A percentile compares a stretch with the other conserved stretches of the same genome.
Evolutionary conservation across 2,329 filamentous ascomycete genomes (phyloP).

Genomic region (Calonectria pseudoreteaudii): DNA sequence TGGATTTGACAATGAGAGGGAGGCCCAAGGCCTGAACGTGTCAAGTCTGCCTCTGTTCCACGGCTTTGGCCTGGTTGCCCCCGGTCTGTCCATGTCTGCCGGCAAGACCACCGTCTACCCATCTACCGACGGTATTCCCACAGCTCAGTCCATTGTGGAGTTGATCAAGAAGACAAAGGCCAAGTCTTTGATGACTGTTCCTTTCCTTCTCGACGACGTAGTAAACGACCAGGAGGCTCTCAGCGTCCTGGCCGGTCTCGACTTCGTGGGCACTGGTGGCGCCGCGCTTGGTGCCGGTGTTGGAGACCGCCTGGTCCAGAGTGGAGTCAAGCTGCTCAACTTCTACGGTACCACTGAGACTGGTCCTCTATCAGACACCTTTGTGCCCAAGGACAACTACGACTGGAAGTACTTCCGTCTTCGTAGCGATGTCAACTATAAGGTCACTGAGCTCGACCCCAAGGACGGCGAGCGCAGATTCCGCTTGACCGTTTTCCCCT

Average conservation of each 20-base stretch:
- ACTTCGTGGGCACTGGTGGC: constrained; percentile 49
- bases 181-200: constrained; percentile 49
- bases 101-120: constrained; percentile 47
- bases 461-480: constrained; percentile 34
- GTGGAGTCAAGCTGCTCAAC: constrained; percentile 47
- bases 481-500: constrained; percentile 43
- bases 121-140: constrained; percentile 39
- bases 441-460: constrained; percentile 33
- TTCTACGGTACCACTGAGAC: constrained; percentile 51
- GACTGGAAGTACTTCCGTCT: constrained; percentile 48
- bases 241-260: constrained; percentile 32
- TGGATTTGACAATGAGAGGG: constrained; percentile 35
- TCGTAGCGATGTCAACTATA: constrained; percentile 46
- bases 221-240: constrained; percentile 28
- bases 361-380: constrained; percentile 48
- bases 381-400: constrained; percentile 45
- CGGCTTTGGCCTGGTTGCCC: constrained; percentile 48
- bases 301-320: constrained; percentile 36
- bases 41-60: constrained; percentile 51
- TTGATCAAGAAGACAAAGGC: constrained; percentile 36
- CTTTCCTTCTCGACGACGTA: constrained; percentile 50
- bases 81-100: constrained; percentile 44
- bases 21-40: constrained; percentile 41
- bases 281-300: constrained; percentile 43
- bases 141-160: constrained; percentile 37